Evolutionary conservation across 495 filamentous ascomycete genomes (phyloP), one percentile per base, ranked within the genome.

Genomic region (Penicillium macrosclerotiorum): DNA sequence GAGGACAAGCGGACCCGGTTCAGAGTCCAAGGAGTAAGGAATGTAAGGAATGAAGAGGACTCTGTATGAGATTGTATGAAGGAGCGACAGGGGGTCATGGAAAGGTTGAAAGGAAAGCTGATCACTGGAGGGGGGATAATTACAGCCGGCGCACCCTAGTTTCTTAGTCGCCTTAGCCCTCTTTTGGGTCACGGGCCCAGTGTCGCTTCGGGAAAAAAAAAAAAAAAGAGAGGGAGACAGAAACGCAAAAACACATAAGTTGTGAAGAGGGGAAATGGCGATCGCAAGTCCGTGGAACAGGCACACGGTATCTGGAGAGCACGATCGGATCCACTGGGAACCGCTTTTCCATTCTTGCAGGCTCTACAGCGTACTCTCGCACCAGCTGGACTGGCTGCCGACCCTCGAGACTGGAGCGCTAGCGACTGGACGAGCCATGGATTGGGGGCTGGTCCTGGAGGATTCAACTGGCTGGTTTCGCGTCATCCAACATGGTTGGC

Each of bases 221-320:
- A 48, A 41, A 43, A 49, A 50, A 56, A 35, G 18, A 24, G 37
- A 12, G 25, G 31, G 42, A 38, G 39, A 39, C 30, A 44, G 23
- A 24, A 40, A 50, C 1, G 5, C 4, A 51, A 52, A 41, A 44
- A 42, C 37, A 30, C 24, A 14, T 29, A 38, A 48, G 51, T 40
- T 24, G 20, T 18, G 19, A n/a, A 7, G 3, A 13, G 17, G 4
- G 1, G 7, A 40, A 48, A 54, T 54, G 48, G 43, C 38, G 51
- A 52, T 54, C 50, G 47, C 50, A 39, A 36, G 13, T 34, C n/a
- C n/a, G n/a, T n/a, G n/a, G 42, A 47, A 54, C 52, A 60, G 40
- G 20, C 30, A 43, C 41, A 5, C 23, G 20, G 36, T 25, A 54
- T 58, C 49, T 56, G 47, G 47, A 50, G 47, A 51, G 17, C 48